Conservation (phyloP, 352 stramenopile genomes). For the Phytophthora kernoviae region DNA sequence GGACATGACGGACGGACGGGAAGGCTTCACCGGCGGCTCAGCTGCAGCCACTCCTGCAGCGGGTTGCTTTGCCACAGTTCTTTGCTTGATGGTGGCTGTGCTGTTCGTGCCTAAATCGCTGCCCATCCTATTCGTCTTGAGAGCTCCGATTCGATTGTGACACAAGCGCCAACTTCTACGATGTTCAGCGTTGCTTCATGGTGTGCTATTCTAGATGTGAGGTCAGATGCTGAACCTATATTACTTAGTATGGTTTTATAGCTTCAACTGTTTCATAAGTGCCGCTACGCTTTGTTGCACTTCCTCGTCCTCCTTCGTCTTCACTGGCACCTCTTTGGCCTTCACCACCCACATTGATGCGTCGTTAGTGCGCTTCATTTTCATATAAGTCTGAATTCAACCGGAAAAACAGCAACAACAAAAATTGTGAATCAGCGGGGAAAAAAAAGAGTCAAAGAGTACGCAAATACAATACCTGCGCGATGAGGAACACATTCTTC, state of each 20-base stretch:
- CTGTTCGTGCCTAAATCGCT: slow-evolving; percentile 19
- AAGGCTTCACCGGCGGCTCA: slow-evolving; percentile 12
- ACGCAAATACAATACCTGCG: slow-evolving; percentile 32
- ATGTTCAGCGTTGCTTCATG: not conserved
- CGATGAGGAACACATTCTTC: slow-evolving; percentile 74
- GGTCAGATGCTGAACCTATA: slow-evolving; percentile 4
- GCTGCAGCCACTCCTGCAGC: slow-evolving; percentile 3
- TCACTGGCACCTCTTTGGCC: slow-evolving; percentile 49
- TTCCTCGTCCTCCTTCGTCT: slow-evolving; percentile 66
- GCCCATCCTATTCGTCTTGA: slow-evolving; percentile 16
- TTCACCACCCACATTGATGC: slow-evolving; percentile 55
- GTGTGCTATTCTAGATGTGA: not conserved
- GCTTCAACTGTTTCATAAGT: slow-evolving; percentile 56
- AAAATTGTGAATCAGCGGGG: not conserved
- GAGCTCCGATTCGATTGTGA: slow-evolving; percentile 5
- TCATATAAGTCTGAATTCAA: slow-evolving; percentile 55
- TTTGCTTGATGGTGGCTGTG: slow-evolving; percentile 20
- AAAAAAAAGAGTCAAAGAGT: not conserved
- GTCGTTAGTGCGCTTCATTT: slow-evolving; percentile 61
- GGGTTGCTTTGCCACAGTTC: slow-evolving; percentile 5
- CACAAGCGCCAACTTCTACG: not conserved
- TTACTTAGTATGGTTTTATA: slow-evolving; percentile 21
- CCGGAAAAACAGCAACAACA: slow-evolving; percentile 1
- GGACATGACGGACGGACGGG: slow-evolving; percentile 35
- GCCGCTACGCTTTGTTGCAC: slow-evolving; percentile 46